Conservation (phyloP, 2,329 filamentous ascomycete genomes). For the Coleophoma crateriformis region DNA sequence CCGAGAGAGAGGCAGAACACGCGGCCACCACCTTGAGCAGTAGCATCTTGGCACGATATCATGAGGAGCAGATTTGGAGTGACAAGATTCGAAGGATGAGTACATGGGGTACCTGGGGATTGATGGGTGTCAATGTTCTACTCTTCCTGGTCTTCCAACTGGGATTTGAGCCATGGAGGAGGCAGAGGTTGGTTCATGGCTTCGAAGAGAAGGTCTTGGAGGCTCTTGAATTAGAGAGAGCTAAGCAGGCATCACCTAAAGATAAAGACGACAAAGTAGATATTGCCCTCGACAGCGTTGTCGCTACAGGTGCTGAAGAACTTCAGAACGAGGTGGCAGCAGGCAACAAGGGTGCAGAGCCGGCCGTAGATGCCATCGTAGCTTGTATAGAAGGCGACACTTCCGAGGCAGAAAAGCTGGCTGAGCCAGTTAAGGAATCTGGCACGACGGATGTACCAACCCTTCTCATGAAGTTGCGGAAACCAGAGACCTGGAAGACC, state of each 20-base stretch:
- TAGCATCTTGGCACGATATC: conserved; percentile 84
- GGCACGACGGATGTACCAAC: conserved; percentile 15
- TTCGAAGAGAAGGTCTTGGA: conserved; percentile 73
- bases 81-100: conserved; percentile 94
- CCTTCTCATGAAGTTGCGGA: conserved; percentile 7
- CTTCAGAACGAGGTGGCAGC: conserved; percentile 12
- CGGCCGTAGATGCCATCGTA: conserved; percentile 17
- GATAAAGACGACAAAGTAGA: conserved; percentile 4
- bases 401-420: conserved; percentile 1
- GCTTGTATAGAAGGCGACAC: conserved; percentile 12
- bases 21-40: conserved; percentile 70
- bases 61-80: conserved; percentile 99
- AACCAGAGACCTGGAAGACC: conserved; percentile 38
- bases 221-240: conserved; percentile 55
- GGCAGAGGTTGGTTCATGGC: conserved; percentile 72
- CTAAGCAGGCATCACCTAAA: conserved; percentile 12
- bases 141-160: conserved; percentile 83
- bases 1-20: conserved; percentile 77
- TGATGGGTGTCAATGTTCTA: conserved; percentile 95
- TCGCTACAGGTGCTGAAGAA: conserved; percentile 16
- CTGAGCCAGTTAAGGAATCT: conserved; percentile 13
- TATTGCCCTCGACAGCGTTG: conserved; percentile 14
- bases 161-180: conserved; percentile 87
- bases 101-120: conserved; percentile 96
- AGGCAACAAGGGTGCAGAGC: conserved; percentile 3